Evolutionary conservation across 116 monocot genomes (phyloP).

Genomic region (Papilionanthe hybrid): DNA sequence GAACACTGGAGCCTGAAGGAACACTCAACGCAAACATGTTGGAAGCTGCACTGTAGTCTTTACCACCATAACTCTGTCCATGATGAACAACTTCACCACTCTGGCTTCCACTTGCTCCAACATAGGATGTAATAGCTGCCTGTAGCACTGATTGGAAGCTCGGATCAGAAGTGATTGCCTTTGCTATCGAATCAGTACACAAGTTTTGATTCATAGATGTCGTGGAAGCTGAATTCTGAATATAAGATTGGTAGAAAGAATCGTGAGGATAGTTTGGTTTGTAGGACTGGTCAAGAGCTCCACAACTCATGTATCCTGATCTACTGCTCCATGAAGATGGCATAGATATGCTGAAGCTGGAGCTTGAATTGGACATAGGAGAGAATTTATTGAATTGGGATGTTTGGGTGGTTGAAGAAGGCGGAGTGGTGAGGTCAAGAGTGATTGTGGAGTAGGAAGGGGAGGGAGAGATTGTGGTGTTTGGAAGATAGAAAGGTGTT

Average conservation of each 20-base stretch:
- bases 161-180: slow-evolving; percentile 49
- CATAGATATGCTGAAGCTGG: background rate
- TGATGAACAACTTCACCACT: background rate
- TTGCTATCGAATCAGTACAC: slow-evolving; percentile 39
- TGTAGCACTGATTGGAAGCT: slow-evolving; percentile 44
- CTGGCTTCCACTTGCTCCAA: slow-evolving; percentile 22
- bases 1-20: background rate
- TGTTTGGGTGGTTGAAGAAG: slow-evolving; percentile 17
- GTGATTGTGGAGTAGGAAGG: slow-evolving; percentile 73
- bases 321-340: slow-evolving; percentile 1
- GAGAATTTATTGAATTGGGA: slow-evolving; percentile 22
- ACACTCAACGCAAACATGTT: background rate
- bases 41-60: background rate
- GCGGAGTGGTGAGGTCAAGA: slow-evolving; percentile 52
- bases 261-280: background rate
- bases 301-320: background rate
- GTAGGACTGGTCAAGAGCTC: background rate
- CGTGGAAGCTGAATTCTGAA: background rate
- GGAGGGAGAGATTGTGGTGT: slow-evolving; percentile 32
- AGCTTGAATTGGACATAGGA: slow-evolving; percentile 26
- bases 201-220: background rate
- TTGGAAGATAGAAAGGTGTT: slow-evolving; percentile 7
- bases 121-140: slow-evolving; percentile 40
- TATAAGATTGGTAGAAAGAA: background rate
- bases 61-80: background rate